These are phyloP conservation scores for Aspergillus texensis DNA, from an alignment of 2,329 filamentous ascomycete genomes.

Conservation along the genomic window DNA sequence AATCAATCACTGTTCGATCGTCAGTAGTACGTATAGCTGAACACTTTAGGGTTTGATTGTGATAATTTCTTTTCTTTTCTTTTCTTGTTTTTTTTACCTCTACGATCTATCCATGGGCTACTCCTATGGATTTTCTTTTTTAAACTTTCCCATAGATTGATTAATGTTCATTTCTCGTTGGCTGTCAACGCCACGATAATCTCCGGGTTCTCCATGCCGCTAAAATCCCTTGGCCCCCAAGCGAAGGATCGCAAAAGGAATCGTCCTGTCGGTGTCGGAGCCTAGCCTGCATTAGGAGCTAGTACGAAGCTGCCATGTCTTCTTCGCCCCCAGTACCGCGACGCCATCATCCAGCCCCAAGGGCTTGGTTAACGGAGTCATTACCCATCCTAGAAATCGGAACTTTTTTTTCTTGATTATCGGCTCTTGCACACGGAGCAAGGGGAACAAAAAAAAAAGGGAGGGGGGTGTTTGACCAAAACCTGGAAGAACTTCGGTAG, in stretches of 20 bases:
- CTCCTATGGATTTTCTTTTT: neutral
- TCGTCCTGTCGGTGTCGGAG: conserved; percentile 21
- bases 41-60: too few species aligned
- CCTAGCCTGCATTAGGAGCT: conserved; percentile 17
- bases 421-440: neutral
- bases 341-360: conserved; percentile 20
- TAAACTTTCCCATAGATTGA: conserved; percentile 9
- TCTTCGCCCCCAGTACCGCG: conserved; percentile 9
- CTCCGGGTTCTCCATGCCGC: conserved; percentile 24
- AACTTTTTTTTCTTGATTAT: conserved; percentile 1
- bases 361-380: conserved; percentile 26
- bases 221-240: conserved; percentile 23
- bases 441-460: neutral
- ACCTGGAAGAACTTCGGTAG: neutral
- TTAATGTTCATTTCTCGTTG: conserved; percentile 12
- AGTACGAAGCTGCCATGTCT: conserved; percentile 18
- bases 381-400: conserved; percentile 19
- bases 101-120: too few species aligned
- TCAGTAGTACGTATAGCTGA: neutral
- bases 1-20: neutral
- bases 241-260: conserved; percentile 17
- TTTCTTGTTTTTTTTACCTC: neutral
- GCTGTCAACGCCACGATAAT: conserved; percentile 27
- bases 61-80: neutral
- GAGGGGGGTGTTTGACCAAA: too few species aligned